These are phyloP conservation scores for Pseudonectria buxi DNA, from an alignment of 2,329 filamentous ascomycete genomes.

Conservation along the genomic window DNA sequence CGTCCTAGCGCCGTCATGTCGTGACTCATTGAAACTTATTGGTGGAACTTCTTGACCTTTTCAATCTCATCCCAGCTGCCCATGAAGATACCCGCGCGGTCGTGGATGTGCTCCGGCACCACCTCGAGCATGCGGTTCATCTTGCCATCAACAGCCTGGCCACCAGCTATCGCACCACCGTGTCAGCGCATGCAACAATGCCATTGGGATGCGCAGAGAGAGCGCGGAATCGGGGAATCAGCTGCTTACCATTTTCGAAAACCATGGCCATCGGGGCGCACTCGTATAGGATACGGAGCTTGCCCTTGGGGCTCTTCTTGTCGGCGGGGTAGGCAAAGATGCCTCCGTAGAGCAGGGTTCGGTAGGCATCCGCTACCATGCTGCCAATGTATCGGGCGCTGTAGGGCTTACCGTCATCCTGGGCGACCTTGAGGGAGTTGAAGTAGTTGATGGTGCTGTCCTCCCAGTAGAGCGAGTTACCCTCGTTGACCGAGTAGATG, in stretches of 20 bases:
- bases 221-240: too few relatives aligned
- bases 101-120: slow-evolving; percentile 87
- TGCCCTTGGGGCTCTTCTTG: slow-evolving; percentile 97
- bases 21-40: slow-evolving; percentile 10
- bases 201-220: too few relatives aligned
- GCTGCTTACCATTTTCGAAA: slow-evolving; percentile 83
- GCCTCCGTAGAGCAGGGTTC: slow-evolving; percentile 89
- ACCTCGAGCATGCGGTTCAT: slow-evolving; percentile 89
- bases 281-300: slow-evolving; percentile 94
- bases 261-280: slow-evolving; percentile 98
- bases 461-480: slow-evolving; percentile 95
- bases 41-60: slow-evolving; percentile 83
- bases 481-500: slow-evolving; percentile 99
- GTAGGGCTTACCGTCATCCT: slow-evolving; percentile 76
- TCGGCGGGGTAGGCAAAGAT: slow-evolving; percentile 97
- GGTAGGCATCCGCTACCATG: slow-evolving; percentile 98
- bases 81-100: slow-evolving; percentile 91
- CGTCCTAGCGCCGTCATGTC: slow-evolving; percentile 1
- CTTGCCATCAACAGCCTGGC: slow-evolving; percentile 82
- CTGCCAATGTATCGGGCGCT: slow-evolving; percentile 90
- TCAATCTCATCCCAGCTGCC: slow-evolving; percentile 92
- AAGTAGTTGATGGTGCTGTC: slow-evolving; percentile 83
- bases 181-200: slow-evolving; percentile 19
- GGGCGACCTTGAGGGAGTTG: slow-evolving; percentile 76
- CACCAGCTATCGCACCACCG: slow-evolving; percentile 58